A percentile compares a stretch with the other conserved stretches of the same genome.
Conservation (phyloP, 176 grass and related monocot species). For the Zizania latifolia region DNA sequence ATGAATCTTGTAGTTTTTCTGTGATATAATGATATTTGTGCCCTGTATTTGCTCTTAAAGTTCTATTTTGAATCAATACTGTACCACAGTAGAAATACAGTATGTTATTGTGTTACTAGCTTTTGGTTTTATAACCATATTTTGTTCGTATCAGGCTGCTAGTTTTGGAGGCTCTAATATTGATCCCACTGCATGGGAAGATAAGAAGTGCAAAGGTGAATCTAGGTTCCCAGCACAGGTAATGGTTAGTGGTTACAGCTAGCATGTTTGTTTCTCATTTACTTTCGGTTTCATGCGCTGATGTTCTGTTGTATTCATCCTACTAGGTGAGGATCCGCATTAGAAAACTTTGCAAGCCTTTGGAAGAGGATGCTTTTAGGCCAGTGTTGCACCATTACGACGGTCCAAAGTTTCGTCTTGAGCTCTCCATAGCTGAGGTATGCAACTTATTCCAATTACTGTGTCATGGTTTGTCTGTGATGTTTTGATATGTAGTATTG, state of each 20-base stretch:
- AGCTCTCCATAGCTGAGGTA: constrained; percentile 97
- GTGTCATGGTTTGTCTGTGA: not conserved
- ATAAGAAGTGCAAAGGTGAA: constrained; percentile 98
- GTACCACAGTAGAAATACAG: not conserved
- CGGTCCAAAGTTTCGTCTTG: constrained; percentile 93
- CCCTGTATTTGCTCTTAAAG: not conserved
- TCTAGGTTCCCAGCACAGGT: constrained; percentile 97
- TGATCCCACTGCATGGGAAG: constrained; percentile 96
- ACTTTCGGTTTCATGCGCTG: constrained; percentile 20
- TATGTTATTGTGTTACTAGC: not conserved
- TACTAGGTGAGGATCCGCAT: constrained; percentile 88
- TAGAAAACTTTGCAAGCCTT: constrained; percentile 83
- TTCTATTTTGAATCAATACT: not conserved
- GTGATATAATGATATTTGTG: not conserved
- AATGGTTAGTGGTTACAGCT: constrained; percentile 29
- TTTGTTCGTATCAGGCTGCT: constrained; percentile 49
- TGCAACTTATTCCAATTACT: not conserved
- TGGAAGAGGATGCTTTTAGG: constrained; percentile 98
- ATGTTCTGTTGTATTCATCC: constrained; percentile 30
- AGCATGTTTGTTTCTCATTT: not conserved
- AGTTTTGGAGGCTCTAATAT: constrained; percentile 99
- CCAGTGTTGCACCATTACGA: constrained; percentile 97
- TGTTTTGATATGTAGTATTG: not conserved
- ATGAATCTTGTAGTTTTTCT: not conserved
- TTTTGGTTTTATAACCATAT: not conserved